Conservation (phyloP, 768 basidiomycete species). For the Butyriboletus loyo region DNA sequence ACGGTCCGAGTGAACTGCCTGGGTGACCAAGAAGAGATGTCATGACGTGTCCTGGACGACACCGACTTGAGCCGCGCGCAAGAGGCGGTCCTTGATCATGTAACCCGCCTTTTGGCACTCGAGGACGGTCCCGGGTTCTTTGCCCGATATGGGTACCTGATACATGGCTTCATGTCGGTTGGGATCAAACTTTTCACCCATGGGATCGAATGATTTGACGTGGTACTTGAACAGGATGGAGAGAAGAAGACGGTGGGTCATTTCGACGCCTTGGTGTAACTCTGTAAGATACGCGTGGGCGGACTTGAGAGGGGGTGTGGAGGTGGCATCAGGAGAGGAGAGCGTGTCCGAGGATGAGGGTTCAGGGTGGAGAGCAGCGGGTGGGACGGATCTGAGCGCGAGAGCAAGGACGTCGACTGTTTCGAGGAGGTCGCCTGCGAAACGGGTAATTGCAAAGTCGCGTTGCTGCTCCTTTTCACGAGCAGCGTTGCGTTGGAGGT, state of each 20-base stretch:
- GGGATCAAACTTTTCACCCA: slow-evolving; percentile 91
- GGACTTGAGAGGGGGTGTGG: slow-evolving; percentile 44
- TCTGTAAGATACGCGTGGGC: slow-evolving; percentile 60
- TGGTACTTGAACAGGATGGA: slow-evolving; percentile 91
- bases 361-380: slow-evolving; percentile 38
- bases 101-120: slow-evolving; percentile 91
- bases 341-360: slow-evolving; percentile 26
- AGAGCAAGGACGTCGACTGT: slow-evolving; percentile 87
- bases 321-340: slow-evolving; percentile 29
- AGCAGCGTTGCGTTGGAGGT: slow-evolving; percentile 87
- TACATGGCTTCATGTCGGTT: slow-evolving; percentile 95
- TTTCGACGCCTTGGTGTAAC: slow-evolving; percentile 82
- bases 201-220: slow-evolving; percentile 88
- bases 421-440: slow-evolving; percentile 86
- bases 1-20: background rate
- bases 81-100: slow-evolving; percentile 89
- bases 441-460: slow-evolving; percentile 90
- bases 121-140: slow-evolving; percentile 85
- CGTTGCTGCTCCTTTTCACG: slow-evolving; percentile 90
- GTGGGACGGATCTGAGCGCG: slow-evolving; percentile 77
- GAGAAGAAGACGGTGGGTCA: slow-evolving; percentile 87
- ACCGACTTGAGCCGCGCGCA: slow-evolving; percentile 95
- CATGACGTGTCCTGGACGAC: slow-evolving; percentile 71
- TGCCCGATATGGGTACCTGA: slow-evolving; percentile 87
- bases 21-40: slow-evolving; percentile 11